Evolutionary conservation across 2,329 filamentous ascomycete species (phyloP).

Genomic region (Trichoderma sp.): DNA sequence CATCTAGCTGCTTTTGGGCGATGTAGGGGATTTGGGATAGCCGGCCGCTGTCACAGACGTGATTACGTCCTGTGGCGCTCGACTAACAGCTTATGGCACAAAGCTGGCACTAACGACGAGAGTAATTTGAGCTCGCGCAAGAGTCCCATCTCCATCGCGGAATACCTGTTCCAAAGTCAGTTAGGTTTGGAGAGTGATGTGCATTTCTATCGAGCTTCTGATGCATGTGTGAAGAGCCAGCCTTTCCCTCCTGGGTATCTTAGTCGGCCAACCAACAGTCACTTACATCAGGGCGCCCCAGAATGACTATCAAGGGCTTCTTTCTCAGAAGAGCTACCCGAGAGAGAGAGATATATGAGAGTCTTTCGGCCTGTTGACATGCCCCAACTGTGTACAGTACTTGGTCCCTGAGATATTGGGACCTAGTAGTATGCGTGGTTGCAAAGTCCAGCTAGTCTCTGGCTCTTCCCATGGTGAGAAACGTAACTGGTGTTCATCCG

Average conservation of each 20-base stretch:
- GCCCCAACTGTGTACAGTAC: neutral
- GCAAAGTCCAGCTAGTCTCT: neutral
- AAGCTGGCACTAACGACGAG: neutral
- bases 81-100: neutral
- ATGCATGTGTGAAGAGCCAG: neutral
- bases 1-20: conserved; percentile 11
- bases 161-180: neutral
- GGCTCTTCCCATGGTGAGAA: neutral
- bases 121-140: neutral
- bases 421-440: neutral
- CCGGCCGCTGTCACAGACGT: conserved; percentile 15
- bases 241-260: neutral
- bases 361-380: neutral
- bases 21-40: conserved; percentile 2
- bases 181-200: neutral
- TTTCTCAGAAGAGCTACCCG: neutral
- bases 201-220: neutral
- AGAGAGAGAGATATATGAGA: neutral
- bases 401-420: neutral
- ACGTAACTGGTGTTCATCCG: neutral
- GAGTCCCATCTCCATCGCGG: neutral
- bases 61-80: conserved; percentile 1
- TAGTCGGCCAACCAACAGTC: neutral
- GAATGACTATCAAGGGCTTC: neutral
- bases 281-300: neutral